Evolutionary conservation across 2,329 filamentous ascomycete species (phyloP).

Genomic region (Atkinsonella texensis): DNA sequence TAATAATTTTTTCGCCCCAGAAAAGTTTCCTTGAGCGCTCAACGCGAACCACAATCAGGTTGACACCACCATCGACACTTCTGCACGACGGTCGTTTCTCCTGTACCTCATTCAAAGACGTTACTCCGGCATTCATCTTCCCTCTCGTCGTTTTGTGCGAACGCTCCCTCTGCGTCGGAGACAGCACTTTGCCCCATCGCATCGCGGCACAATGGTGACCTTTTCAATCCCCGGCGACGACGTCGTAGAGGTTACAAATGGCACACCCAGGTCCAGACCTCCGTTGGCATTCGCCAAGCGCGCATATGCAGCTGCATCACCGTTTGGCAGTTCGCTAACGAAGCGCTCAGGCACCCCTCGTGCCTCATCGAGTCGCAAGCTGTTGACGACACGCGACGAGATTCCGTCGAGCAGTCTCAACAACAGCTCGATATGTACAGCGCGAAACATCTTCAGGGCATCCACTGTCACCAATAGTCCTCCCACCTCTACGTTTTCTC

Average conservation of each 20-base stretch:
- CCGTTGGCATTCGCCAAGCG: conserved; percentile 33
- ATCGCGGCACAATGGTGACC: conserved; percentile 21
- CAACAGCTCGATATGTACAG: conserved; percentile 22
- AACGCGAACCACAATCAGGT: not conserved
- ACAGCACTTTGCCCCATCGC: not conserved
- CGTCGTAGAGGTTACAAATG: conserved; percentile 17
- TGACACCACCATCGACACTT: not conserved
- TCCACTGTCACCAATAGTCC: conserved; percentile 24
- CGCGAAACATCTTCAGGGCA: conserved; percentile 30
- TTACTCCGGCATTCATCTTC: not conserved
- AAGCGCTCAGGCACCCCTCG: conserved; percentile 28
- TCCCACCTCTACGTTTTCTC: conserved; percentile 28
- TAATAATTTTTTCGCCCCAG: not conserved
- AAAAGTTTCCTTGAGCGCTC: conserved; percentile 3
- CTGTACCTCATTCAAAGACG: not conserved
- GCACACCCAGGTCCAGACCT: conserved; percentile 28
- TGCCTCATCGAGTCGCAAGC: conserved; percentile 23
- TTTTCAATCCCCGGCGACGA: conserved; percentile 26
- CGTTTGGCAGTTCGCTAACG: conserved; percentile 13
- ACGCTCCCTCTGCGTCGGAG: not conserved
- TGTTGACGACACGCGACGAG: conserved; percentile 24
- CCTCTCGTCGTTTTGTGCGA: not conserved
- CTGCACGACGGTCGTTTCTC: not conserved
- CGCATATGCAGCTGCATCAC: conserved; percentile 26
- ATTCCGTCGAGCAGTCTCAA: conserved; percentile 23